Evolutionary conservation across 345 rosid genomes (phyloP), one percentile per base, ranked within the genome.

Genomic region (Pugionium dolabratum): DNA sequence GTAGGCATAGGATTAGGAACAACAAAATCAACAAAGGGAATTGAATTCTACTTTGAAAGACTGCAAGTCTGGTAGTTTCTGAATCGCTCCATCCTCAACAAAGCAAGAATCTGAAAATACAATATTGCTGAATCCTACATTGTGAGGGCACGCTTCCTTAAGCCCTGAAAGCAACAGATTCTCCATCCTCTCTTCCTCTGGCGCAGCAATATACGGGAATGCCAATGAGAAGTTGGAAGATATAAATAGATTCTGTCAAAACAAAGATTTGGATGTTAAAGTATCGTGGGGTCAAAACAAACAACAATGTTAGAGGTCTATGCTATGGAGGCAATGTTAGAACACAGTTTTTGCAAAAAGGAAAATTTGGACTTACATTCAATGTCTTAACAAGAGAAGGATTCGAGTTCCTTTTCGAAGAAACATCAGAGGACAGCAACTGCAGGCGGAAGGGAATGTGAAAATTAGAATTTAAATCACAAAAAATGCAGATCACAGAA

Each of bases 141-240:
- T 82, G 55, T 73, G 37, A 26, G 83, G 80, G 71, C 99, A 90
- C 54, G 86, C 81, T 72, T 88, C 83, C 10, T 67, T 74, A 53
- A 94, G 87, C 25, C 83, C 88, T 30, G 87, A 82, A 74, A 90
- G 70, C 81, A 94, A 82, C 36, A 80, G 73, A 61, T 46, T 79
- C 76, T 88, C 96, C 84, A 94, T 81, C 46, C 85, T 75, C 77
- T 87, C 88, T 70, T 85, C 86, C 76, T 79, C 83, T n/a, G 89
- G 78, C 34, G 88, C 73, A 71, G 83, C 61, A 76, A 94, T 83
- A 57, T 84, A 94, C 9, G 97, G 99, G 74, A 90, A 94, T 32
- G 93, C 99, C 95, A 90, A 51, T 54, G 99, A 94, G 74, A 87
- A 87, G 69, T 87, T 94, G 73, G 97, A 85, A 39, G 65, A 72